Evolutionary conservation across 2,329 filamentous ascomycete genomes (phyloP), one percentile per base, ranked within the genome.

Genomic region (Alternaria conjuncta): DNA sequence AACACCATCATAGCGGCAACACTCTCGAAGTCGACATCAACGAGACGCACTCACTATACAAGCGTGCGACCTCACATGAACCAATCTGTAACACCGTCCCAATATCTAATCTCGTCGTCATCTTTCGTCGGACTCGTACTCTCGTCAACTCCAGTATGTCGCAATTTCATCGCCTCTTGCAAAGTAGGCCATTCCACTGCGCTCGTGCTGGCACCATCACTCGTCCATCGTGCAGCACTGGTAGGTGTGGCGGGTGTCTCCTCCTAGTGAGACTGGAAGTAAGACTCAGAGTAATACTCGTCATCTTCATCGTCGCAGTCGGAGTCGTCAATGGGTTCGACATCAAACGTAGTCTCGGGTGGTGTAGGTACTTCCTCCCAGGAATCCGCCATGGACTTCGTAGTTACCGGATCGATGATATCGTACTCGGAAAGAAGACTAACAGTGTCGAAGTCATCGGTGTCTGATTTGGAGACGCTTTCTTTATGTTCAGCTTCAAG

Each of bases 161-260:
- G 55, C 21, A 47, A 13, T 9, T 49, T 55, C 20, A 56, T 46
- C 12, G 68, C 62, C 51, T 72, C 68, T 50, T 62, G 55, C 23
- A 70, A 51, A 41, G 63, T 68, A 3, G 67, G 70, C 71, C 71
- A 75, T 21, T 70, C 69, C 13, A 61, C 53, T 10, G 50, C 60
- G 44, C 57, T 60, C 12, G 59, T 64, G 11, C 54, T 56, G 4
- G 41, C 62, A 15, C 30, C 41, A 15, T 60, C 47, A 11, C 53
- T 36, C 11, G 23, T 25, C 26, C 30, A 18, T 15, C 23, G 41
- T 20, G n/a, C 45, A 18, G 45, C 30, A 11, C 50, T 25, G 7
- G 55, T 28, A 20, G 21, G 30, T 20, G 15, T 32, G 25, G 21
- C 20, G n/a, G 21, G 23, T 11, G 53, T 41, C 36, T 58, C 61